Conservation (phyloP, 345 rosid genomes). For the Syzygium jambos region DNA sequence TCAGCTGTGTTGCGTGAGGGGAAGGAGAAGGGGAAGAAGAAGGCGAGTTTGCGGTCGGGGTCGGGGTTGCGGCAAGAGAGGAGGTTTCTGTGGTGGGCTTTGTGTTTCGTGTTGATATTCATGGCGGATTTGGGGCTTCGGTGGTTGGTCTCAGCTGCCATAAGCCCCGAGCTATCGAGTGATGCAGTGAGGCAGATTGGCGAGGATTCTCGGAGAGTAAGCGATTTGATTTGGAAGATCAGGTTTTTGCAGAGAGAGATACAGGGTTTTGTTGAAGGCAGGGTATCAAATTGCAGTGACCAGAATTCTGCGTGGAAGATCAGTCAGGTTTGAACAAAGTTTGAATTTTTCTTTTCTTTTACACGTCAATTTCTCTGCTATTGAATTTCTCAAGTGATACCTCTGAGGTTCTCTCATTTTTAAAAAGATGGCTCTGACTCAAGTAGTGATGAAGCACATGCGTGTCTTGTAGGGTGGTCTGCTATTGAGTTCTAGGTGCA, state of each 20-base stretch:
- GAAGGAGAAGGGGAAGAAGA: slow-evolving; percentile 19
- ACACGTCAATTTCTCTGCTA: neutral
- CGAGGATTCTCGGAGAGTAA: slow-evolving; percentile 31
- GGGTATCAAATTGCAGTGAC: slow-evolving; percentile 44
- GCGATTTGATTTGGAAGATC: slow-evolving; percentile 31
- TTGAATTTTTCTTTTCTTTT: neutral
- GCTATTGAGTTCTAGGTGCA: slow-evolving; percentile 52
- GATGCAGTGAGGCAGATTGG: slow-evolving; percentile 35
- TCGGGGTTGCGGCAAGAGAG: neutral
- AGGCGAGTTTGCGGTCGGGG: neutral
- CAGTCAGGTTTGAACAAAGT: slow-evolving; percentile 36
- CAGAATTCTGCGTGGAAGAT: slow-evolving; percentile 49
- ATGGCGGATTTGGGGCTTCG: slow-evolving; percentile 39
- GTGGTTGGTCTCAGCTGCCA: slow-evolving; percentile 17
- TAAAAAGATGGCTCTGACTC: neutral
- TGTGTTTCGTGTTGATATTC: slow-evolving; percentile 30
- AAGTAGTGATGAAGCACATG: neutral
- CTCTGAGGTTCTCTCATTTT: neutral
- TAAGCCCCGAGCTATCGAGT: slow-evolving; percentile 32
- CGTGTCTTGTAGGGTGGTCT: slow-evolving; percentile 33
- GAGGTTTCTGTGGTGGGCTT: slow-evolving; percentile 11
- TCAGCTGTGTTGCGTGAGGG: slow-evolving; percentile 17
- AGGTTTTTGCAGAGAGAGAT: slow-evolving; percentile 44
- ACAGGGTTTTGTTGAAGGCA: slow-evolving; percentile 16
- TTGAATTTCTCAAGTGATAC: neutral